Evolutionary conservation across 805 yeast species (phyloP), one percentile per base, ranked within the genome.

Genomic region (Candida nanaspora): DNA sequence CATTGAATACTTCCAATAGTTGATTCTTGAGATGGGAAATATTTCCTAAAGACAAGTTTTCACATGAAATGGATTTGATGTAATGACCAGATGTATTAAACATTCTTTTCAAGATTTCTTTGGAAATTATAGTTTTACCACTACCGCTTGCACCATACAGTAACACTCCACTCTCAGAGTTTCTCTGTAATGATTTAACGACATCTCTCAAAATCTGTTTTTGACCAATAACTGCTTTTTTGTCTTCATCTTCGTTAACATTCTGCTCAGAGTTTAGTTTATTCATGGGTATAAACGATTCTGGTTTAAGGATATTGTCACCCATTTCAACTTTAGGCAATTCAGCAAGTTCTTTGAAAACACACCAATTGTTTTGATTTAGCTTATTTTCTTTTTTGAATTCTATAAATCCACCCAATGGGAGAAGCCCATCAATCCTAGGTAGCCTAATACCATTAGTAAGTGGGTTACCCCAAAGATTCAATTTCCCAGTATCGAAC

Each of bases 91-190:
- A 57, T 2, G 62, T 54, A 1, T 56, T 39, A 8, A 53, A 44
- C 6, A 84, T 52, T 9, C 51, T 49, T 1, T 61, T 43, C 0
- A 68, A 50, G 0, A 83, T 54, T 21, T 69, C 63, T 3, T 67
- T 58, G 14, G 79, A 52, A 2, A 82, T 45, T 2, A 77, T 60
- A 0, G 93, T 66, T 56, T 91, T 91, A 0, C 98, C 98, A 45
- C 86, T 74, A 0, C 96, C 97, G 1, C 85, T 66, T 19, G 79
- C 62, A 0, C 97, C 98, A 48, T 78, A 72, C 0, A 89, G 52
- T 40, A 87, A 61, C 0, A 78, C 64, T 2, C 91, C 86, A 7
- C 70, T 56, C 38, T 68, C 69, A 6, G 72, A 73, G 15, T 50
- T 49, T 32, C 70, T 58, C 6, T 65, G 52, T 3, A 80, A 50